Evolutionary conservation across 192 early-diverging fungal species (phyloP).

Genomic region (Dissophora globulifera): DNA sequence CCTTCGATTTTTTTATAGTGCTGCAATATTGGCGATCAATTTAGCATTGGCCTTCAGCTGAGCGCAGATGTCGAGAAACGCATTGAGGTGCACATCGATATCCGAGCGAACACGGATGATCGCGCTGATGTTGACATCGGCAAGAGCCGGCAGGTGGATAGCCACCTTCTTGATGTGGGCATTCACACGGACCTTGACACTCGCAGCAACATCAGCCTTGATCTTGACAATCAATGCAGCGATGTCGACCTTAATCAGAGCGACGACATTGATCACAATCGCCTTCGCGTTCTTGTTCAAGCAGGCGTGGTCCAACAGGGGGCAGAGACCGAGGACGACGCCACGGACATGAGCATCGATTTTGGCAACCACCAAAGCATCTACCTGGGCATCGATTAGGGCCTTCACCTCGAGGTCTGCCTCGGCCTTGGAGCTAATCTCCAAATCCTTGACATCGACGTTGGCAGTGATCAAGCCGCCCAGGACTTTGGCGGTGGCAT

Average conservation of each 20-base stretch:
- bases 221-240: constrained; percentile 24
- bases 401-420: constrained; percentile 29
- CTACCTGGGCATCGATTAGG: constrained; percentile 1
- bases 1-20: constrained; percentile 14
- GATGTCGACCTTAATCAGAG: constrained; percentile 30
- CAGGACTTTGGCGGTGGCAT: constrained; percentile 19
- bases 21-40: constrained; percentile 23
- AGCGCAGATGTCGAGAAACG: constrained; percentile 23
- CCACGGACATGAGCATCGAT: constrained; percentile 33
- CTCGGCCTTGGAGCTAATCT: constrained; percentile 19
- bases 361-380: constrained; percentile 27
- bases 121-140: constrained; percentile 19
- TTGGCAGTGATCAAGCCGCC: constrained; percentile 4
- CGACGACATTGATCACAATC: constrained; percentile 30
- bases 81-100: constrained; percentile 31
- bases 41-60: constrained; percentile 18
- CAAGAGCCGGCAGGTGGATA: constrained; percentile 7
- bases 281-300: constrained; percentile 18
- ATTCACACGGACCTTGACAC: constrained; percentile 12
- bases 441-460: constrained; percentile 14
- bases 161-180: constrained; percentile 14
- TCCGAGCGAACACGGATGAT: constrained; percentile 2
- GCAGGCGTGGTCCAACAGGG: constrained; percentile 10
- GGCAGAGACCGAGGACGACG: constrained; percentile 9
- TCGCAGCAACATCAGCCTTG: constrained; percentile 20